Base-by-base conservation (phyloP, 2,329 filamentous ascomycete species). In the Hypoxylon sp. region DNA sequence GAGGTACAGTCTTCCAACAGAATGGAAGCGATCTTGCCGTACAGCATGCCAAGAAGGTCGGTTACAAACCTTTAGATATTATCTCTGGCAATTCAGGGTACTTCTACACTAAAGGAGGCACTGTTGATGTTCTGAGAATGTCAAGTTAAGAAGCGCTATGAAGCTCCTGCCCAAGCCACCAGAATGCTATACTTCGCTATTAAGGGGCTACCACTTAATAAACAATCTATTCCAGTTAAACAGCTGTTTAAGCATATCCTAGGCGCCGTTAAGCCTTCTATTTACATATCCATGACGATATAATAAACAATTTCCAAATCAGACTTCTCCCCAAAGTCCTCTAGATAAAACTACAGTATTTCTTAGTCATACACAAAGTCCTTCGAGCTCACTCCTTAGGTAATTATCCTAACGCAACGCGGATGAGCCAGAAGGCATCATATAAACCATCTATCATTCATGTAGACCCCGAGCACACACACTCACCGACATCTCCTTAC, bases 1-100 rank as follows among this genome's bases (percentile, higher is more conserved):
- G 45, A 67, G 36, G 36, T 23, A 11, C 21, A 28, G 38, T 43
- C 45, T 59, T 60, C 41, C 58, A 34, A 51, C 5, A 23, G 34
- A n/a, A 51, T 21, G 58, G 53, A 21, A 56, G 10, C 34, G 14
- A 55, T 13, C 23, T 56, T 49, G 23, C 32, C 7, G 45, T 19
- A 23, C 32, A 48, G 52, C 28, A 30, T 17, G 21, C 32, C 43
- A 58, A 48, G 52, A 41, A 17, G 43, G n/a, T 4, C 5, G 34
- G 14, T 41, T 53, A 48, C 17, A 11, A 32, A 5, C 28, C 28
- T 30, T 7, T 52, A 21, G 30, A 34, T 3, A 43, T 28, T 9
- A 25, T 25, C 30, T 32, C 6, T 23, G n/a, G 34, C 28, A 34
- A 50, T 32, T 11, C 28, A 23, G 46, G 32, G 25, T 28, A 13